Evolutionary conservation across 2,329 filamentous ascomycete genomes (phyloP).

Genomic region (Pseudogymnoascus pannorum): DNA sequence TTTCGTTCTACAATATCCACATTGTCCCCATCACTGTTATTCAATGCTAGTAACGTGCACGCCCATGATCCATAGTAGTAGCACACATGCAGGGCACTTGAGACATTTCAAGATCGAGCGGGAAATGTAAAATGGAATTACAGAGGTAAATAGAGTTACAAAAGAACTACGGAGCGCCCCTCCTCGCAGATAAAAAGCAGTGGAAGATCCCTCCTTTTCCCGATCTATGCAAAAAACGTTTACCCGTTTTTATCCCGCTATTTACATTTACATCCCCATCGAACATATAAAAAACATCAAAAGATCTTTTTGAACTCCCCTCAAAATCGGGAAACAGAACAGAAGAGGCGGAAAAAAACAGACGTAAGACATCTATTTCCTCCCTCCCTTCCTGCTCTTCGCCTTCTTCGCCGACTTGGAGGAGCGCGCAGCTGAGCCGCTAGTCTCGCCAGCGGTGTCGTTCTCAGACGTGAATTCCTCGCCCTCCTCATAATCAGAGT

Average conservation of each 20-base stretch:
- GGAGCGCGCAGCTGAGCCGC: background rate
- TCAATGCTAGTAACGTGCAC: background rate
- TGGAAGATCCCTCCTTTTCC: background rate
- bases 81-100: background rate
- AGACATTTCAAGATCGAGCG: background rate
- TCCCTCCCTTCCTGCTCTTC: background rate
- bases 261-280: background rate
- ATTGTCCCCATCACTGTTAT: background rate
- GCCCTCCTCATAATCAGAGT: slow-evolving; percentile 32
- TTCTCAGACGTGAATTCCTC: background rate
- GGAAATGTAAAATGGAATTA: background rate
- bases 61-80: background rate
- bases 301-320: no score
- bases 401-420: background rate
- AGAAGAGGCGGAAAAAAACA: background rate
- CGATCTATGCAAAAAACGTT: background rate
- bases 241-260: background rate
- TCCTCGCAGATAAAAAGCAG: background rate
- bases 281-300: no score
- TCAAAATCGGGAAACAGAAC: no score
- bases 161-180: background rate
- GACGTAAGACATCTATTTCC: background rate
- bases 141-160: background rate
- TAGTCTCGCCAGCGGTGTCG: background rate
- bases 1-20: no score